A percentile compares a stretch with the other conserved stretches of the same genome.
These are phyloP conservation scores for Sextonia rubra DNA, from an alignment of 164 flowering plant genomes.

Conservation along the genomic window DNA sequence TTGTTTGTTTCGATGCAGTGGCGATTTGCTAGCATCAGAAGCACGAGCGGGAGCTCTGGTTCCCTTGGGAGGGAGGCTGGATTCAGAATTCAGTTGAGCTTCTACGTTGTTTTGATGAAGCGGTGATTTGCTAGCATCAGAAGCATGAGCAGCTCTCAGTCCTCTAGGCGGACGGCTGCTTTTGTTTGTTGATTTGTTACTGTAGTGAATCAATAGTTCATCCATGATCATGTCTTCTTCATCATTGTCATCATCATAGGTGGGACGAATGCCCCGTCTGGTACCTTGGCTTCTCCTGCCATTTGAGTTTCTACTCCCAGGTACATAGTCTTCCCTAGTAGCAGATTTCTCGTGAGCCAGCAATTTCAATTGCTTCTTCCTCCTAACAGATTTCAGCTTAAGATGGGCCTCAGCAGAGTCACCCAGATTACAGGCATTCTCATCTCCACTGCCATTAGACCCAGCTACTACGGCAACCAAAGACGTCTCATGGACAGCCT, in stretches of 20 bases:
- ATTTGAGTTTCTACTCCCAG: background rate
- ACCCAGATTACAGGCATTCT: background rate
- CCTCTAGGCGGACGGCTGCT: constrained; percentile 12
- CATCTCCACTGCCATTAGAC: constrained; percentile 2
- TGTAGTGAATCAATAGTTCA: constrained; percentile 67
- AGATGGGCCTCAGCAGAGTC: constrained; percentile 18
- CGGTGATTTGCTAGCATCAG: constrained; percentile 19
- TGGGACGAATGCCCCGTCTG: constrained; percentile 19
- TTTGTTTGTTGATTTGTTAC: background rate
- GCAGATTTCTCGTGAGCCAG: background rate
- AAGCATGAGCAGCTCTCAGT: constrained; percentile 21
- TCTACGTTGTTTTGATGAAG: background rate
- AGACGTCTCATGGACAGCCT: background rate
- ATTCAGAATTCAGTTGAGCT: background rate
- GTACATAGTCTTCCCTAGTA: background rate
- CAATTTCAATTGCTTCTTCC: constrained; percentile 20
- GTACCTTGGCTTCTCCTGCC: constrained; percentile 41
- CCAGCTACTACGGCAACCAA: constrained; percentile 2
- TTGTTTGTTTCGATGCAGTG: constrained; percentile 13
- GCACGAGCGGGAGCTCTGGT: constrained; percentile 21
- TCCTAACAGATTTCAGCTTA: constrained; percentile 46
- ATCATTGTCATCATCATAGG: constrained; percentile 26
- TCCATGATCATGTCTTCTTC: constrained; percentile 79
- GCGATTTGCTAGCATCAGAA: constrained; percentile 15
- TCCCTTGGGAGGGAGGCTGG: constrained; percentile 7